Evolutionary conservation across 2,329 filamentous ascomycete species (phyloP).

Genomic region (Pseudonectria buxi): DNA sequence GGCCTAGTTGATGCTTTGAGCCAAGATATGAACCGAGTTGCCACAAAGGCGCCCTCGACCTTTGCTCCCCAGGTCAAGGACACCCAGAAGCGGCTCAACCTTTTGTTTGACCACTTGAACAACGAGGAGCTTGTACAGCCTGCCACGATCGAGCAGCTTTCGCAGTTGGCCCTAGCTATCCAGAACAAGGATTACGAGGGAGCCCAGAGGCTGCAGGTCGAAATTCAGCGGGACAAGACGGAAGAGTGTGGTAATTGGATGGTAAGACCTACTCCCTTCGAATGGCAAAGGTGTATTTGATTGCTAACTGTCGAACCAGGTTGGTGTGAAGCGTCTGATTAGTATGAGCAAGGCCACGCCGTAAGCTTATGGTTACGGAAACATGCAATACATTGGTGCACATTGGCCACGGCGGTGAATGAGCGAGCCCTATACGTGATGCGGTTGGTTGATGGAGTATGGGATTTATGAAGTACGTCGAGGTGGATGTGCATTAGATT

Average conservation of each 20-base stretch:
- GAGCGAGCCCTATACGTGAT: slow-evolving; percentile 15
- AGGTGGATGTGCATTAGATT: slow-evolving; percentile 19
- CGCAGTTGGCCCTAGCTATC: slow-evolving; percentile 58
- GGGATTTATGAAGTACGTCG: slow-evolving; percentile 19
- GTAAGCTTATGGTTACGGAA: slow-evolving; percentile 24
- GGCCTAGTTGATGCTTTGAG: slow-evolving; percentile 75
- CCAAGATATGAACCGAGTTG: slow-evolving; percentile 82
- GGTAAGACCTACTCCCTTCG: slow-evolving; percentile 46
- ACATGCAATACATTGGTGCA: slow-evolving; percentile 13
- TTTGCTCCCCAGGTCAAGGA: slow-evolving; percentile 89
- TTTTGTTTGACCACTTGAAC: slow-evolving; percentile 96
- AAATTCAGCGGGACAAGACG: slow-evolving; percentile 69
- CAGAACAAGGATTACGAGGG: slow-evolving; percentile 62
- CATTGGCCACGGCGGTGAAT: slow-evolving; percentile 11
- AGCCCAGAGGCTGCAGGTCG: slow-evolving; percentile 62
- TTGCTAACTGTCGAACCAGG: slow-evolving; percentile 44
- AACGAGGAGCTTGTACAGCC: slow-evolving; percentile 85
- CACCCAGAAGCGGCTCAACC: slow-evolving; percentile 83
- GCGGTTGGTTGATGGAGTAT: slow-evolving; percentile 14
- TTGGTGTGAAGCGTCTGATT: slow-evolving; percentile 69
- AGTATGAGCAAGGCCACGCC: slow-evolving; percentile 74
- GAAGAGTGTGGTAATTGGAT: slow-evolving; percentile 84
- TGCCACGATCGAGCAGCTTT: slow-evolving; percentile 64
- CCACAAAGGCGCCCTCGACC: slow-evolving; percentile 73
- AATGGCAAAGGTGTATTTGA: neutral